Base-by-base conservation (phyloP, 108 stramenopile species). In the Conticribra weissflogii region DNA sequence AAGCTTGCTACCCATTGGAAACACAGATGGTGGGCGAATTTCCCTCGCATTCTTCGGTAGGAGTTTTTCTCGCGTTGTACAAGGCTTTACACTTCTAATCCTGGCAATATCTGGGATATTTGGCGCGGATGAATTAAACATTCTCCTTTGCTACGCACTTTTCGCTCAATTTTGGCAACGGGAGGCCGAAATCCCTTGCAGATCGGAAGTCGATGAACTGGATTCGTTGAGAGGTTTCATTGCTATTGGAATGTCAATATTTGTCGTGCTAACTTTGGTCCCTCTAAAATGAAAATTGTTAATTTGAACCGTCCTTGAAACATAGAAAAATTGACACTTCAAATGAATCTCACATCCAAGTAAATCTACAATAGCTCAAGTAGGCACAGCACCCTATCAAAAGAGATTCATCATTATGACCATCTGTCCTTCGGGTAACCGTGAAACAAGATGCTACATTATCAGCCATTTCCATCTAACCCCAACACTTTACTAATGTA, bases 11-110 rank as follows among this genome's bases (percentile, higher is more conserved):
- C 88, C 88, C 17, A 76, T 89, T 15, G 88, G 88, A 48, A 84
- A 90, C 31, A 90, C 92, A 15, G 92, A 93, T 54, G 92, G 92
- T 19, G 92, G 92, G 28, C 56, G 92, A 45, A 87, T 89, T 46
- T 53, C 75, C 21, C 41, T 78, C 19, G 73, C 89, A 1, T 84
- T 93, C 63, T 90, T 93, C 71, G 92, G 92, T 23, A 58, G 91
- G 58, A 71, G 78, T 15, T 83, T 81, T 49, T 74, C 88, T 1
- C 79, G 85, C 46, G 68, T 90, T 5, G 55, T 85, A 4, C 83
- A 82, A 25, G 72, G 80, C 16, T 73, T 85, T 21, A 64, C 79
- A n/a, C 48, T 77, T 14, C 22, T 90, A 12, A 33, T 78, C 14
- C 45, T 93, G 34, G 59, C 62, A 31, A 21, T 78, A n/a, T 64